Conservation (phyloP, 306 rosid genomes). For the Medicago lupulina region DNA sequence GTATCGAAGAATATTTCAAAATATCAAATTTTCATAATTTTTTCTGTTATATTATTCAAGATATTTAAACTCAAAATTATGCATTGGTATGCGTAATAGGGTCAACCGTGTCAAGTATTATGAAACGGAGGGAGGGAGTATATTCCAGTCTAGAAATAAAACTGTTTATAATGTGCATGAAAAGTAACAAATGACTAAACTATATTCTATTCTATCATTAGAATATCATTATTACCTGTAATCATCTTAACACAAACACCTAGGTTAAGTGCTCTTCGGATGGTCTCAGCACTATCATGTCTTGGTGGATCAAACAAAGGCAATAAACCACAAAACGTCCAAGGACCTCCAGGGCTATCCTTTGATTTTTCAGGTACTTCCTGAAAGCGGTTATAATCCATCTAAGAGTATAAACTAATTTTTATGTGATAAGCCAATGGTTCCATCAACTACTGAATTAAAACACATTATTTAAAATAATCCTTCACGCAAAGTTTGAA, state of each 20-base stretch:
- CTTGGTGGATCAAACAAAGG: slow-evolving; percentile 94
- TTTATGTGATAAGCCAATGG: not conserved
- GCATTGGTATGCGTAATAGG: too few species aligned
- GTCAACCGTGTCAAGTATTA: too few species aligned
- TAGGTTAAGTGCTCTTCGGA: slow-evolving; percentile 82
- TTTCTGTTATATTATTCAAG: too few species aligned
- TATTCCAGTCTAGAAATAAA: not conserved
- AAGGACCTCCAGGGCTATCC: slow-evolving; percentile 81
- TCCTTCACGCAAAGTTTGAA: slow-evolving; percentile 6
- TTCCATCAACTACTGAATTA: not conserved
- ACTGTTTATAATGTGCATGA: slow-evolving; percentile 8
- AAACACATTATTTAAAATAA: not conserved
- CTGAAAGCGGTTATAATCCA: slow-evolving; percentile 49
- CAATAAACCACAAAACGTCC: slow-evolving; percentile 85
- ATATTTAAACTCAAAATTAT: too few species aligned
- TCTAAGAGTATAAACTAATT: slow-evolving; percentile 31
- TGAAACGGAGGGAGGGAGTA: too few species aligned
- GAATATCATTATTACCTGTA: slow-evolving; percentile 63
- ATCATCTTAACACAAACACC: slow-evolving; percentile 94
- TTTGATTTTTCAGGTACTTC: slow-evolving; percentile 75
- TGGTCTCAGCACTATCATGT: slow-evolving; percentile 93
- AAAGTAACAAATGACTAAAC: slow-evolving; percentile 25
- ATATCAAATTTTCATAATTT: too few species aligned
- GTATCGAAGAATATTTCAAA: too few species aligned
- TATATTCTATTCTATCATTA: not conserved